Evolutionary conservation across 2,329 filamentous ascomycete genomes (phyloP).

Genomic region (Pseudocercospora fijiensis): DNA sequence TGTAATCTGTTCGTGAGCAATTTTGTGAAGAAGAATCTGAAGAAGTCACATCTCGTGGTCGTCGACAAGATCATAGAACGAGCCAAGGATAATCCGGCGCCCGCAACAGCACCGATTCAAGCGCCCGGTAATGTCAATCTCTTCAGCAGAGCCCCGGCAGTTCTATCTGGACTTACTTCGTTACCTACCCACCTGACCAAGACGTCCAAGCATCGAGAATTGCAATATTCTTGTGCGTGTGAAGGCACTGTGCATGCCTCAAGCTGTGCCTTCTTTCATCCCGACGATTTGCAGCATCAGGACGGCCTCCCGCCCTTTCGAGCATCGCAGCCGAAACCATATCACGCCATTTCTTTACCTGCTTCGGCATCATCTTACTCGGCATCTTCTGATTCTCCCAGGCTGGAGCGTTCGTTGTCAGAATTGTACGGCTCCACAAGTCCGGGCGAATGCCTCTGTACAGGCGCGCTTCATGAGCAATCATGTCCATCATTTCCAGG

Average conservation of each 20-base stretch:
- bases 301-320: constrained; percentile 2
- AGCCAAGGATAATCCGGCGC: constrained; percentile 15
- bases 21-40: constrained; percentile 81
- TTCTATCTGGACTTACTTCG: constrained; percentile 8
- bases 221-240: constrained; percentile 20
- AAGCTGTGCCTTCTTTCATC: constrained; percentile 23
- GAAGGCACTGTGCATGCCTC: constrained; percentile 15
- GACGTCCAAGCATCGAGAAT: constrained; percentile 15
- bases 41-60: constrained; percentile 69
- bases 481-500: constrained; percentile 23
- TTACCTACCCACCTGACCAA: constrained; percentile 11
- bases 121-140: constrained; percentile 5
- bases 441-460: constrained; percentile 22
- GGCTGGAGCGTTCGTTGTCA: constrained; percentile 11
- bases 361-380: constrained; percentile 13
- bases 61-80: constrained; percentile 53
- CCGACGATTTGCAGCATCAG: constrained; percentile 14
- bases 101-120: neutral
- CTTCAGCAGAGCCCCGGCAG: constrained; percentile 8
- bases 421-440: constrained; percentile 26
- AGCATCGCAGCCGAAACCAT: constrained; percentile 12
- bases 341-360: constrained; percentile 17
- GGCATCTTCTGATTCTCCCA: constrained; percentile 11
- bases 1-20: constrained; percentile 73
- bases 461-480: constrained; percentile 24